Percentiles rank a stretch among this genome's conserved stretches.
phyloP scores from a whole-genome alignment of 768 basidiomycete genomes.

The Candolleomyces aberdarensis region DNA sequence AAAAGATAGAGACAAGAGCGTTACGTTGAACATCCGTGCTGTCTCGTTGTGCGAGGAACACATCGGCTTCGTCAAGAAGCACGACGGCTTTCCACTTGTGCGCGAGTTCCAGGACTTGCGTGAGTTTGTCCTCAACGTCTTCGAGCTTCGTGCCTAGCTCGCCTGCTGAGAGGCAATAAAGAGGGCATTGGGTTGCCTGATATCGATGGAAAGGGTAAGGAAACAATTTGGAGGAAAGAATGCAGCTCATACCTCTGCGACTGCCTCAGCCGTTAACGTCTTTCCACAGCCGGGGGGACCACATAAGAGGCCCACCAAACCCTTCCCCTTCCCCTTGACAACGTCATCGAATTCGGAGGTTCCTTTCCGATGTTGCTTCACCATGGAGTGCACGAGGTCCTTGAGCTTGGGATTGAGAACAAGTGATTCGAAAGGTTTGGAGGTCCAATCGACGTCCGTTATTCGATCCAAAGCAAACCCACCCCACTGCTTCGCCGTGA shows the following conservation, averaged over 20 bases:
- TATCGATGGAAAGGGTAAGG: not conserved
- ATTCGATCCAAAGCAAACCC: constrained; percentile 27
- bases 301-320: constrained; percentile 52
- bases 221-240: not conserved
- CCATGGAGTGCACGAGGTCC: constrained; percentile 26
- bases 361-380: constrained; percentile 18
- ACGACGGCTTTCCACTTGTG: constrained; percentile 33
- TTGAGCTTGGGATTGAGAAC: constrained; percentile 31
- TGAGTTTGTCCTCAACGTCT: constrained; percentile 20
- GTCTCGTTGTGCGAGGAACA: constrained; percentile 26
- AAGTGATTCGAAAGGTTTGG: constrained; percentile 30
- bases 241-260: constrained; percentile 73
- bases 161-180: constrained; percentile 28
- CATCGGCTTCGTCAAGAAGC: constrained; percentile 34
- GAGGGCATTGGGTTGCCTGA: constrained; percentile 24
- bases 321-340: constrained; percentile 28
- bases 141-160: constrained; percentile 28
- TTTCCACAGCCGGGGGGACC: constrained; percentile 98
- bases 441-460: constrained; percentile 26
- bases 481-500: constrained; percentile 27
- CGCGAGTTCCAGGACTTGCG: constrained; percentile 23
- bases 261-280: constrained; percentile 91
- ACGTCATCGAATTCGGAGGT: constrained; percentile 27
- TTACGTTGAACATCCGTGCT: constrained; percentile 24
- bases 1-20: constrained; percentile 33